phyloP scores from a whole-genome alignment of 2,329 filamentous ascomycete genomes.

The Ascochyta rabiei region DNA sequence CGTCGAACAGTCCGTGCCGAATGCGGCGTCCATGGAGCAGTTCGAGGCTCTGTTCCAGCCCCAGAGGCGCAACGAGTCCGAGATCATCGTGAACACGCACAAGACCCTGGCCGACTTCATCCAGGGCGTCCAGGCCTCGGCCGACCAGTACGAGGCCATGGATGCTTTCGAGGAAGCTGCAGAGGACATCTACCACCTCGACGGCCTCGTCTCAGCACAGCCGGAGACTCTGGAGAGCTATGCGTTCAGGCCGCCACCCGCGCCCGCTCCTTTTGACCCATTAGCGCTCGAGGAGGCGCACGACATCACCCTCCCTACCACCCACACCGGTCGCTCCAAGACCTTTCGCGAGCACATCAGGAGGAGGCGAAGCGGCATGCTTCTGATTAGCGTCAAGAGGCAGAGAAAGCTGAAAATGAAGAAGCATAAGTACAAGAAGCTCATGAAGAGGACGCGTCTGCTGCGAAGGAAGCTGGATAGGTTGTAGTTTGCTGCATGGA shows the following conservation, averaged over 20 bases:
- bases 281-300: conserved; percentile 34
- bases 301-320: conserved; percentile 20
- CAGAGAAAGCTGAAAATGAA: conserved; percentile 98
- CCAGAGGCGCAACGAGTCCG: conserved; percentile 11
- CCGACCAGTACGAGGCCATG: conserved; percentile 11
- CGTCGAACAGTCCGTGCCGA: conserved; percentile 60
- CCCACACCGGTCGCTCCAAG: conserved; percentile 17
- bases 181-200: conserved; percentile 41
- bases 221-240: conserved; percentile 47
- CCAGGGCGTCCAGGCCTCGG: conserved; percentile 25
- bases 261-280: conserved; percentile 65
- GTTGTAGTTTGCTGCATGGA: conserved; percentile 27
- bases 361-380: conserved; percentile 60
- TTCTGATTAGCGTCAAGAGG: conserved; percentile 87
- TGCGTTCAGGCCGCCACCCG: conserved; percentile 79
- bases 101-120: conserved; percentile 52
- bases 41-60: conserved; percentile 82
- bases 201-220: conserved; percentile 38
- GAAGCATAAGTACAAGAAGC: conserved; percentile 99
- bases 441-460: conserved; percentile 90
- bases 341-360: conserved; percentile 39
- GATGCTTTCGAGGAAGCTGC: conserved; percentile 23
- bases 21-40: conserved; percentile 71
- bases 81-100: conserved; percentile 13
- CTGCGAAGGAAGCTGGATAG: conserved; percentile 78